phyloP scores from a whole-genome alignment of 495 filamentous ascomycete genomes.

The Cenococcum geophilum region DNA sequence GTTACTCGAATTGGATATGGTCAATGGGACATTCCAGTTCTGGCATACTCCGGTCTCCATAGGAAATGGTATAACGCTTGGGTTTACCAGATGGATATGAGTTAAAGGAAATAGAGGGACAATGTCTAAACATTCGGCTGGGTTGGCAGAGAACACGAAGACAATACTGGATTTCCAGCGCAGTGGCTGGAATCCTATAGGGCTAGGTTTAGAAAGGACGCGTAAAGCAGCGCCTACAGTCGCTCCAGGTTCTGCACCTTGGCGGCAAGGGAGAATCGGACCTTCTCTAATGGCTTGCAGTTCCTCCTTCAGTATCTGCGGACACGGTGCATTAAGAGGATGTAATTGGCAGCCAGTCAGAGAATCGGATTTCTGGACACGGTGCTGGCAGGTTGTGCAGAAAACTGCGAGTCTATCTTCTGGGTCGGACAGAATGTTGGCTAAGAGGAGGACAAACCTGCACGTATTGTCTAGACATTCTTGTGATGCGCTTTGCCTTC shows the following conservation, averaged over 20 bases:
- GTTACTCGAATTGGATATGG: background rate
- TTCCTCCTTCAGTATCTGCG: background rate
- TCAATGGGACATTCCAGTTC: background rate
- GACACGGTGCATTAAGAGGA: background rate
- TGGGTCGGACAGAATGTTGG: background rate
- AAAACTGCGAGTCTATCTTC: conserved; percentile 12
- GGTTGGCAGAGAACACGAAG: background rate
- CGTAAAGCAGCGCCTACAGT: background rate
- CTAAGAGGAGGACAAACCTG: background rate
- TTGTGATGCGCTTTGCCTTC: background rate
- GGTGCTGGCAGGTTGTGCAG: conserved; percentile 4
- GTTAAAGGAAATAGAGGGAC: background rate
- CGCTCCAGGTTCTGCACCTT: background rate
- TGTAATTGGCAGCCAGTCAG: conserved; percentile 7
- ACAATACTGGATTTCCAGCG: background rate
- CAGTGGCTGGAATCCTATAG: background rate
- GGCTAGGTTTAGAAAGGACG: background rate
- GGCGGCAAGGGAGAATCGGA: background rate
- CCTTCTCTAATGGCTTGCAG: conserved; percentile 2
- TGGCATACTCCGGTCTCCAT: background rate
- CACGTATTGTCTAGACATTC: conserved; percentile 1
- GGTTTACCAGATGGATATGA: conserved; percentile 1
- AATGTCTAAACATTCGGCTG: background rate
- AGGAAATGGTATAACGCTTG: background rate
- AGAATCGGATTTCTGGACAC: background rate